phyloP scores from a whole-genome alignment of 139 green algal genomes.

The Yamagishiella unicocca region DNA sequence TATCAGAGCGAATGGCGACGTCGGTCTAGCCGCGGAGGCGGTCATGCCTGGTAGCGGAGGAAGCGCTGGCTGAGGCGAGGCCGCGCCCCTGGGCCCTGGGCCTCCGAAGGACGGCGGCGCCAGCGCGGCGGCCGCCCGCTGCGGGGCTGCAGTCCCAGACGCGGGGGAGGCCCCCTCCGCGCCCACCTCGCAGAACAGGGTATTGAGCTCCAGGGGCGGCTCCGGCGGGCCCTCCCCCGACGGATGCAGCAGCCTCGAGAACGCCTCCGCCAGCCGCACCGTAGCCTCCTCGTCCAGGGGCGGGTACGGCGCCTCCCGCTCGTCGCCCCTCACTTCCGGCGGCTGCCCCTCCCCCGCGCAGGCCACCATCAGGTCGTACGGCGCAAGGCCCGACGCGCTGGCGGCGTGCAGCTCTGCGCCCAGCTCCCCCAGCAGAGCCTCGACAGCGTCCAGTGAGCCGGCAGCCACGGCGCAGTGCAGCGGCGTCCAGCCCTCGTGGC shows the following conservation, averaged over 20 bases:
- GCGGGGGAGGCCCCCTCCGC: no score
- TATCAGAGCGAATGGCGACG: neutral
- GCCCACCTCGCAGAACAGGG: no score
- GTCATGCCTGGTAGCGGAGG: no score
- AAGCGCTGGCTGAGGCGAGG: no score
- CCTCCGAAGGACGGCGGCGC: no score
- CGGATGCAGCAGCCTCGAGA: neutral
- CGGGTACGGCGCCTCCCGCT: no score
- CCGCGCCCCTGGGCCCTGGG: no score
- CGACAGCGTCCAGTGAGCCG: neutral
- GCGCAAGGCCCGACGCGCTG: neutral
- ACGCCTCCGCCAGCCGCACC: neutral
- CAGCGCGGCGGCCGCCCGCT: no score
- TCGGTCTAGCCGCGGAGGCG: no score
- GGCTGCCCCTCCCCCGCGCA: neutral
- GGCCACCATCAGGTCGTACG: neutral
- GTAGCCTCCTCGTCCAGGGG: neutral
- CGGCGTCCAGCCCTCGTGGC: slow-evolving; percentile 21
- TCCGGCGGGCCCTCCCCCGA: neutral
- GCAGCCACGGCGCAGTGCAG: slow-evolving; percentile 28
- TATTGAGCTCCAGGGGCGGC: no score
- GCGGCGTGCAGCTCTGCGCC: neutral
- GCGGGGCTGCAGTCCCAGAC: no score
- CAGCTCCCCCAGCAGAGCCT: slow-evolving; percentile 11
- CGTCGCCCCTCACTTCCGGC: no score